A percentile compares a stretch with the other conserved stretches of the same genome.
phyloP scores from a whole-genome alignment of 352 stramenopile genomes.

The Thalassiosira livingstoniorum region DNA sequence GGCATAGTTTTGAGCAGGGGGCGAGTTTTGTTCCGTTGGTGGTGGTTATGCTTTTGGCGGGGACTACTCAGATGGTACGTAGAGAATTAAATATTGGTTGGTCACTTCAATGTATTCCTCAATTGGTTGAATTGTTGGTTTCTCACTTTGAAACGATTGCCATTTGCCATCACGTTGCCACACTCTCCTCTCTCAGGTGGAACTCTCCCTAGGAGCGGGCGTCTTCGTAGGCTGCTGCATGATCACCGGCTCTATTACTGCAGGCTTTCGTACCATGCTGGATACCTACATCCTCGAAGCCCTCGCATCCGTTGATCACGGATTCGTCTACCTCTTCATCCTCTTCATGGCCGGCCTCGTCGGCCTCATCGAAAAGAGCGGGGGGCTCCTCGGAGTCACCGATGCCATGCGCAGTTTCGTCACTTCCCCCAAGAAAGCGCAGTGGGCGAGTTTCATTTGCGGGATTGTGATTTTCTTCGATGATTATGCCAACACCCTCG shows the following conservation, averaged over 20 bases:
- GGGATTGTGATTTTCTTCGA: slow-evolving; percentile 77
- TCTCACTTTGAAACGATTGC: background rate
- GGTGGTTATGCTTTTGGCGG: slow-evolving; percentile 67
- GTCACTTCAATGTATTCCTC: background rate
- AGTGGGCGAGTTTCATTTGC: slow-evolving; percentile 59
- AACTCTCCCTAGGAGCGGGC: slow-evolving; percentile 73
- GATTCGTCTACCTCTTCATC: slow-evolving; percentile 77
- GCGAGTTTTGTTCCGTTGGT: slow-evolving; percentile 71
- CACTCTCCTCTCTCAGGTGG: slow-evolving; percentile 48
- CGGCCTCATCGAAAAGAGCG: slow-evolving; percentile 72
- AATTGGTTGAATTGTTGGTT: slow-evolving; percentile 6
- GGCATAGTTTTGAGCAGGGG: slow-evolving; percentile 64
- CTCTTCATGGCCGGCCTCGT: slow-evolving; percentile 80
- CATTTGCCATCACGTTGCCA: background rate
- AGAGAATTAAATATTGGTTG: background rate
- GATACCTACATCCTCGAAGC: slow-evolving; percentile 74
- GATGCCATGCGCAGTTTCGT: slow-evolving; percentile 57
- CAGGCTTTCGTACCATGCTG: slow-evolving; percentile 69
- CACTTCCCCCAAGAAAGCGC: slow-evolving; percentile 55
- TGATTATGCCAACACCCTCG: slow-evolving; percentile 80
- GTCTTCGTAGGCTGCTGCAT: slow-evolving; percentile 81
- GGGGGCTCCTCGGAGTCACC: slow-evolving; percentile 74
- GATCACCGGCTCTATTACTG: slow-evolving; percentile 57
- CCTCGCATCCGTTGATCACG: slow-evolving; percentile 57
- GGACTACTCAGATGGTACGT: slow-evolving; percentile 73